A percentile compares a stretch with the other conserved stretches of the same genome.
phyloP scores from a whole-genome alignment of 805 yeast genomes.

The Hanseniaspora guilliermondii region DNA sequence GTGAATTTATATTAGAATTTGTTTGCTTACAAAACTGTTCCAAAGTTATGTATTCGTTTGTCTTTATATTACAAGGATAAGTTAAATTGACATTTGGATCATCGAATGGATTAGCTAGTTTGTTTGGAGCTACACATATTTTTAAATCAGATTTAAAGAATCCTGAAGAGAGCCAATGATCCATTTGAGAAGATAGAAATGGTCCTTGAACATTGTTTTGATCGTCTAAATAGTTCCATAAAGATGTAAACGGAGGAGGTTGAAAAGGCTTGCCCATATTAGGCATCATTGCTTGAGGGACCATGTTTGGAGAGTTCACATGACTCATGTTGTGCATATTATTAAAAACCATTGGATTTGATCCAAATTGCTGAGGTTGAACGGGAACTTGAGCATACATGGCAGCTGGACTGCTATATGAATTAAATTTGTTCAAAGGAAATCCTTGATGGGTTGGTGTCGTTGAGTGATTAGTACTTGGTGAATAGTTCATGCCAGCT shows the following conservation, averaged over 20 bases:
- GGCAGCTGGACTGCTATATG: not conserved
- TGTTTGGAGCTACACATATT: slow-evolving; percentile 36
- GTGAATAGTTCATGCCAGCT: not conserved
- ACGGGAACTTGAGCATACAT: not conserved
- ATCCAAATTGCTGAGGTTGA: not conserved
- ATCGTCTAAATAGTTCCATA: slow-evolving; percentile 69
- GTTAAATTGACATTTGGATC: slow-evolving; percentile 19
- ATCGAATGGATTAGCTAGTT: slow-evolving; percentile 19
- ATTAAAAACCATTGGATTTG: not conserved
- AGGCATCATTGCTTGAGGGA: slow-evolving; percentile 7
- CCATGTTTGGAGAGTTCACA: not conserved
- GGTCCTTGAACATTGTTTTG: slow-evolving; percentile 74
- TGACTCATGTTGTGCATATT: not conserved
- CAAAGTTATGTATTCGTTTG: slow-evolving; percentile 19
- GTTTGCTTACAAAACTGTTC: slow-evolving; percentile 22
- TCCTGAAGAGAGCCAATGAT: slow-evolving; percentile 58
- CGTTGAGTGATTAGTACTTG: not conserved
- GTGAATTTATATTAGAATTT: slow-evolving; percentile 16
- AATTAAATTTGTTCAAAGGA: not conserved
- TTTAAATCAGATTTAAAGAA: slow-evolving; percentile 47
- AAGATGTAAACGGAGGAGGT: slow-evolving; percentile 25
- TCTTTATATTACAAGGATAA: slow-evolving; percentile 22
- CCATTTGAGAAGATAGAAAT: slow-evolving; percentile 62
- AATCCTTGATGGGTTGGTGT: not conserved
- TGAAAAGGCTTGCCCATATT: slow-evolving; percentile 9